Percentiles rank a stretch among this genome's conserved stretches.
phyloP scores from a whole-genome alignment of 345 rosid species.

The Corchorus olitorius region DNA sequence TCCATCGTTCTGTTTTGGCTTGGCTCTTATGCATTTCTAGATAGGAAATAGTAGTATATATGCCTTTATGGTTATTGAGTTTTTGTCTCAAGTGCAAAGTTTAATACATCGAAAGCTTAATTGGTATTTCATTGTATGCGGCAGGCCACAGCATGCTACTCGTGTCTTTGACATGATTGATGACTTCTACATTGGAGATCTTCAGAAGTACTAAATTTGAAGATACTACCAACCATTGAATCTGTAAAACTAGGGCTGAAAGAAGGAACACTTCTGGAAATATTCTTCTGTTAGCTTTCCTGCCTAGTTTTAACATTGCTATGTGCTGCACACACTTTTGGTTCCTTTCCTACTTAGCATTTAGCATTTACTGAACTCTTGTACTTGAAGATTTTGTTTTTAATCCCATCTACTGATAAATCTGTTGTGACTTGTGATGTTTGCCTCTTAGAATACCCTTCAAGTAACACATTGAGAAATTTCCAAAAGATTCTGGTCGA shows the following conservation, averaged over 20 bases:
- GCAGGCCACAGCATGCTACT: slow-evolving; percentile 84
- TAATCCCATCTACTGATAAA: neutral
- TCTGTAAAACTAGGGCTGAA: neutral
- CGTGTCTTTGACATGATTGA: slow-evolving; percentile 83
- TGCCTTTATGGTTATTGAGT: neutral
- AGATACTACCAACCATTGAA: neutral
- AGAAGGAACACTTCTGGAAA: neutral
- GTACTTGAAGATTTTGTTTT: neutral
- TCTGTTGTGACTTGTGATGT: neutral
- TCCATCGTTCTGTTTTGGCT: neutral
- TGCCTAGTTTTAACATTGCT: neutral
- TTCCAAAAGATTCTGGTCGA: too few relatives aligned
- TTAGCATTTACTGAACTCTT: neutral
- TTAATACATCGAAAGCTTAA: neutral
- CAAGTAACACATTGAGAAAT: too few relatives aligned
- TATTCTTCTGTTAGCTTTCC: slow-evolving; percentile 5
- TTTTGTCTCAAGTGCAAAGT: neutral
- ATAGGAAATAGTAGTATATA: neutral
- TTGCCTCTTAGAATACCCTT: too few relatives aligned
- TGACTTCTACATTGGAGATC: slow-evolving; percentile 74
- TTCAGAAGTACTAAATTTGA: slow-evolving; percentile 36
- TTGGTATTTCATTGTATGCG: neutral
- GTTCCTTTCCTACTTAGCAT: neutral
- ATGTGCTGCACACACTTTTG: neutral
- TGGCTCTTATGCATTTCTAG: neutral